phyloP scores from a whole-genome alignment of 1,139 yeast species.

The Saccharomyces pastorianus region DNA sequence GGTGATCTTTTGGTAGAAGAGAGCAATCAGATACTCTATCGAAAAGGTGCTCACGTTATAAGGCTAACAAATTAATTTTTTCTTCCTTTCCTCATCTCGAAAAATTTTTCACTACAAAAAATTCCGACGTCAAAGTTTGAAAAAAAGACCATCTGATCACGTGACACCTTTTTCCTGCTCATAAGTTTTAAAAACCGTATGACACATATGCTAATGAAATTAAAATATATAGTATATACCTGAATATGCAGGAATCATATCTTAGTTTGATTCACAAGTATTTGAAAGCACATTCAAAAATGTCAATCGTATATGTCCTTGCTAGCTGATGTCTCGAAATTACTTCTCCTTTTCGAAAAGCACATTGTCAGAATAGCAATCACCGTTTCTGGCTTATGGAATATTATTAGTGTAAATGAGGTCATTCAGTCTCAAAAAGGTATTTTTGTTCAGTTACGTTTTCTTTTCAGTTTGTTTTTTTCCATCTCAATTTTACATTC shows the following conservation, averaged over 20 bases:
- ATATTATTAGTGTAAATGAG: not conserved
- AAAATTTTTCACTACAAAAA: conserved; percentile 8
- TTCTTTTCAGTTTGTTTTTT: conserved; percentile 22
- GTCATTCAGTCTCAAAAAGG: not conserved
- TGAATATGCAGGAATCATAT: not conserved
- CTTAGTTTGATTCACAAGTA: not conserved
- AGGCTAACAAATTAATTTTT: not conserved
- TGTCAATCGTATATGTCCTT: not conserved
- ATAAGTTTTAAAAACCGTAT: not conserved
- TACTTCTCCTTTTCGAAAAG: not conserved
- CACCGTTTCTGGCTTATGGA: not conserved
- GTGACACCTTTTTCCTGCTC: not conserved
- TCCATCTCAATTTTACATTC: conserved; percentile 38
- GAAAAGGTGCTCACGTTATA: not conserved
- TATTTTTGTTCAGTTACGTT: conserved; percentile 5
- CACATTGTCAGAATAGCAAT: not conserved
- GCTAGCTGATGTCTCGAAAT: not conserved
- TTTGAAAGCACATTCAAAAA: not conserved
- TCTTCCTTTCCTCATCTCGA: conserved; percentile 6
- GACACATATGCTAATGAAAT: not conserved
- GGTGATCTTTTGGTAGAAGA: not conserved
- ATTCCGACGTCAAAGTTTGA: not conserved
- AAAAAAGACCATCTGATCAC: not conserved
- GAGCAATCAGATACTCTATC: not conserved
- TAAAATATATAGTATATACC: not conserved